Conservation (phyloP, 192 early-diverging fungal species). For the Gaertneriomyces semiglobifer region DNA sequence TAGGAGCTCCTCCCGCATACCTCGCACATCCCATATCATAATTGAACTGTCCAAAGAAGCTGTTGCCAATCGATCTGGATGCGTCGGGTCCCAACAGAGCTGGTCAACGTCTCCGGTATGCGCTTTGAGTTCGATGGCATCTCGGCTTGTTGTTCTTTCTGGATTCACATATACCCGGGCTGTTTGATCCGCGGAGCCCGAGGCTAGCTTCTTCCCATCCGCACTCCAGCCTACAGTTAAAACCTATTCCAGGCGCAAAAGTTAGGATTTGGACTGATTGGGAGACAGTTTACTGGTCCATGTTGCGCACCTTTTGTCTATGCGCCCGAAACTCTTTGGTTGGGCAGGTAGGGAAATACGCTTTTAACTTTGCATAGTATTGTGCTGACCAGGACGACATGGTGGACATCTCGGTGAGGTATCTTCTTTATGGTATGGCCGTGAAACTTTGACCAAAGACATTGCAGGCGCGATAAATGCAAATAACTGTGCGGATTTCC, state of each 20-base stretch:
- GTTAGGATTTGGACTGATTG: slow-evolving; percentile 13
- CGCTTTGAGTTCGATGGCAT: slow-evolving; percentile 64
- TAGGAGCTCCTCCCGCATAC: slow-evolving; percentile 35
- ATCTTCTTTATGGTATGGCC: not conserved
- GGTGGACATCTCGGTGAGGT: no score
- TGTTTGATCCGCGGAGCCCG: slow-evolving; percentile 72
- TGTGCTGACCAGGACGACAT: not conserved
- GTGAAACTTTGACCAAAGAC: not conserved
- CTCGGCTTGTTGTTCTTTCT: slow-evolving; percentile 58
- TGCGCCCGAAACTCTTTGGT: slow-evolving; percentile 35
- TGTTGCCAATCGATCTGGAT: slow-evolving; percentile 67
- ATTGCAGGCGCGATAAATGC: no score
- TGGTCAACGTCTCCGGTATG: slow-evolving; percentile 79
- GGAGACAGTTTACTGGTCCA: not conserved
- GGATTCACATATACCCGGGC: slow-evolving; percentile 63
- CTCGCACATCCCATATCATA: slow-evolving; percentile 76
- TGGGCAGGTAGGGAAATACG: slow-evolving; percentile 2
- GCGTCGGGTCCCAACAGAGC: slow-evolving; percentile 72
- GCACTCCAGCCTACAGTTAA: slow-evolving; percentile 74
- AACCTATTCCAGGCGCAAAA: slow-evolving; percentile 33
- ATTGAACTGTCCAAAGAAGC: slow-evolving; percentile 76
- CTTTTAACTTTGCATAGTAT: slow-evolving; percentile 8
- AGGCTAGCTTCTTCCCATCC: slow-evolving; percentile 64
- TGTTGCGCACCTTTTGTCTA: slow-evolving; percentile 25
- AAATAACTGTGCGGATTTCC: no score